Percentiles rank a stretch among this genome's conserved stretches.
These are phyloP conservation scores for Poronia punctata DNA, from an alignment of 495 filamentous ascomycete species.

Conservation along the genomic window DNA sequence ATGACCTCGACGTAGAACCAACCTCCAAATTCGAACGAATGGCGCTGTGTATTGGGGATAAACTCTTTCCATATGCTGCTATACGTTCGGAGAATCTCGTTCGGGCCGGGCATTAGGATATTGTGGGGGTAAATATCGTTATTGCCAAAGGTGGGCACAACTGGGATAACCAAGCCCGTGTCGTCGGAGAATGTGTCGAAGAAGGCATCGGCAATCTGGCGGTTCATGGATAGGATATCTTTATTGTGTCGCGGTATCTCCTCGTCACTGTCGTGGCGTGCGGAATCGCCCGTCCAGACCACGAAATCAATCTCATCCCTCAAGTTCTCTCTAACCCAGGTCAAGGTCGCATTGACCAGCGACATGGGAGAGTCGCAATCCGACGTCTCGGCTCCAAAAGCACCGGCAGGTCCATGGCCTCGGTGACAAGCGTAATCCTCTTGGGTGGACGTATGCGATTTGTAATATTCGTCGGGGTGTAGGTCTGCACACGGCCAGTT, in stretches of 20 bases:
- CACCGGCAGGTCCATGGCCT: slow-evolving; percentile 66
- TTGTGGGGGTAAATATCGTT: slow-evolving; percentile 98
- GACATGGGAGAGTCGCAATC: slow-evolving; percentile 80
- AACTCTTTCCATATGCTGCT: slow-evolving; percentile 71
- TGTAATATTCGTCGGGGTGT: slow-evolving; percentile 84
- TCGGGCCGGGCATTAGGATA: slow-evolving; percentile 78
- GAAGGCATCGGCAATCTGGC: slow-evolving; percentile 68
- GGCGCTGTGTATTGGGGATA: slow-evolving; percentile 88
- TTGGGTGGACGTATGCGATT: slow-evolving; percentile 61
- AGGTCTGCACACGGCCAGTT: slow-evolving; percentile 55
- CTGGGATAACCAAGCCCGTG: slow-evolving; percentile 61
- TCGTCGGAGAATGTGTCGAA: slow-evolving; percentile 58
- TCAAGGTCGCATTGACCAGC: slow-evolving; percentile 82
- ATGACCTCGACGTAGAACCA: slow-evolving; percentile 95
- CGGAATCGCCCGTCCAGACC: slow-evolving; percentile 95
- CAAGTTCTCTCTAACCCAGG: slow-evolving; percentile 82
- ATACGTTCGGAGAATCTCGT: slow-evolving; percentile 70
- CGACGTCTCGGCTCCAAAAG: slow-evolving; percentile 74
- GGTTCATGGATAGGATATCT: slow-evolving; percentile 72
- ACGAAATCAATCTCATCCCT: slow-evolving; percentile 87
- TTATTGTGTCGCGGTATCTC: slow-evolving; percentile 62
- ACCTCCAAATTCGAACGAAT: slow-evolving; percentile 84
- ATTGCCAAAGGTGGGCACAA: slow-evolving; percentile 89
- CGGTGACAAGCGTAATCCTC: slow-evolving; percentile 70
- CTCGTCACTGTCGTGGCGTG: slow-evolving; percentile 91